Evolutionary conservation across 164 flowering plant genomes (phyloP), one percentile per base, ranked within the genome.

Genomic region (Stephania japonica): DNA sequence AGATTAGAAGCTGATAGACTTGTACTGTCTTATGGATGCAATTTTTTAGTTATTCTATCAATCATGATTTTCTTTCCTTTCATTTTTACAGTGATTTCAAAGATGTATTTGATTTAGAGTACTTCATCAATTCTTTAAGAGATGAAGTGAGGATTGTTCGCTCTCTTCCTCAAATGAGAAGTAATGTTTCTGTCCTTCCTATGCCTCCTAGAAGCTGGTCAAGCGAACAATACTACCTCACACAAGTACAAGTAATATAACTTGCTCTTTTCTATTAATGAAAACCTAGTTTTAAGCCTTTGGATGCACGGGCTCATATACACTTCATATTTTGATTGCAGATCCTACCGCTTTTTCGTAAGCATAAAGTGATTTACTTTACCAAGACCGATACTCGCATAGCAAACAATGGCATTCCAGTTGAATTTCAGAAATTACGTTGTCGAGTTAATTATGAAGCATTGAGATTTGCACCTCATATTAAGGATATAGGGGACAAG

Each of bases 121-220:
- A 93, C 78, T 93, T 93, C 86, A 87, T 93, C 67, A 81, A 84
- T 80, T 87, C 97, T n/a, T 78, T 93, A 70, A 86, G 94, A 81
- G 96, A 93, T 80, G 96, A 93, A 82, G 89, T 93, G 43, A 87
- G 86, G 26, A 88, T 93, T 6, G 67, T 91, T 59, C 89, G 72
- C 76, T 79, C 89, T 78, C 83, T 93, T 71, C 94, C 98, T 6
- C 88, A 85, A 75, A 85, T 71, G 72, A 87, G 86, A 74, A 76
- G 81, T 77, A 90, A 90, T 67, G 77, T 62, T 75, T 74, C 82
- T 26, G 75, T 82, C 24, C 78, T 85, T 16, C 80, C 73, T 65
- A 88, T 90, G 97, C 90, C 88, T 61, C 98, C 98, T 53, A 84
- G 91, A 70, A 93, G 98, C 87, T 93, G 98, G 98, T 94, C 97